Conservation (phyloP, 305 asterid genomes). For the Solanum hybrid region DNA sequence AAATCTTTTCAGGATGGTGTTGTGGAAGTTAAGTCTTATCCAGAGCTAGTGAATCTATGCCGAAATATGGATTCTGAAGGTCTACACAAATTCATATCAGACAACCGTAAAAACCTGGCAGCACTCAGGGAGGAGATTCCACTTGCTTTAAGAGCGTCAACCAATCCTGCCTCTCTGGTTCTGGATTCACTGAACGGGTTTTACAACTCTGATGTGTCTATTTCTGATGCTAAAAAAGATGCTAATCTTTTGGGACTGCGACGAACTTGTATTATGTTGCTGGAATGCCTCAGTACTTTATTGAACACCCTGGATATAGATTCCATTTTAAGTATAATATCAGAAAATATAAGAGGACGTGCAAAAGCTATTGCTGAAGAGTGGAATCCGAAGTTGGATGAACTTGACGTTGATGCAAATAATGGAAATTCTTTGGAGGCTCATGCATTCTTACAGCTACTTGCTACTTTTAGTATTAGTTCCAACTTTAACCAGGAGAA, state of each 20-base stretch:
- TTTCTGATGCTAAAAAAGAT: conserved; percentile 72
- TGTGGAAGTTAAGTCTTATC: conserved; percentile 58
- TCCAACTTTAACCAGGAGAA: conserved; percentile 66
- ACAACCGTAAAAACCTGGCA: conserved; percentile 85
- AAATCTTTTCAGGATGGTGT: conserved; percentile 29
- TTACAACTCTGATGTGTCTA: conserved; percentile 18
- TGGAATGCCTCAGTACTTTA: conserved; percentile 63
- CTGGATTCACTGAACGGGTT: conserved; percentile 87
- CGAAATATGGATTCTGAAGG: conserved; percentile 83
- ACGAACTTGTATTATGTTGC: conserved; percentile 86
- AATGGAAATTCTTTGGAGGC: conserved; percentile 97
- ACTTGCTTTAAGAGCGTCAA: conserved; percentile 43
- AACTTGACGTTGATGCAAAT: conserved; percentile 87
- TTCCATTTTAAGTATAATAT: no score
- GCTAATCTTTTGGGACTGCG: conserved; percentile 78
- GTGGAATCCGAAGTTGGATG: conserved; percentile 91
- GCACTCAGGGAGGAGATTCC: conserved; percentile 80
- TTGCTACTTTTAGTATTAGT: conserved; percentile 81
- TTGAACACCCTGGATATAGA: no score
- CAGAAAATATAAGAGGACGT: conserved; percentile 18
- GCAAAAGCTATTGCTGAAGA: conserved; percentile 87
- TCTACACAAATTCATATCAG: conserved; percentile 89
- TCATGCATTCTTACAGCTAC: conserved; percentile 92
- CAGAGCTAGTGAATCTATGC: conserved; percentile 75
- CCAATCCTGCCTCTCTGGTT: conserved; percentile 64